Evolutionary conservation across 1,284 basidiomycete species (phyloP).

Genomic region (Austroboletus novae-zelandiae): DNA sequence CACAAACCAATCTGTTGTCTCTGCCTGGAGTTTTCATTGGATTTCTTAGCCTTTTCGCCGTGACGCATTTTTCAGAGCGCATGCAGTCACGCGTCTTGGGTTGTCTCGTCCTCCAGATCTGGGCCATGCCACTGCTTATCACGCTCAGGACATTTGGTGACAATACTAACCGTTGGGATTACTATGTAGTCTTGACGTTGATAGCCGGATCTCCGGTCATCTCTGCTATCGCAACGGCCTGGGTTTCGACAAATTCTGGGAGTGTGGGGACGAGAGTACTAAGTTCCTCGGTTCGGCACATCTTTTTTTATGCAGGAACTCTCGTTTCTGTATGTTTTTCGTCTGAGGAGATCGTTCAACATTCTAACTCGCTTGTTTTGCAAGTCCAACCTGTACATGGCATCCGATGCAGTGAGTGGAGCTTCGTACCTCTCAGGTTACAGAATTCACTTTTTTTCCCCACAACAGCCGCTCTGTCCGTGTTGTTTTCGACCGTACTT

Average conservation of each 20-base stretch:
- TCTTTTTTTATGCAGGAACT: slow-evolving; percentile 58
- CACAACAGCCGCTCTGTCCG: slow-evolving; percentile 46
- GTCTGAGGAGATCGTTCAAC: not conserved
- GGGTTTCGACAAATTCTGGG: slow-evolving; percentile 60
- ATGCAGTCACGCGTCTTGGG: slow-evolving; percentile 54
- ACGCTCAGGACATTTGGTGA: slow-evolving; percentile 53
- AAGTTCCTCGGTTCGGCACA: slow-evolving; percentile 59
- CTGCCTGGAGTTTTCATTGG: slow-evolving; percentile 49
- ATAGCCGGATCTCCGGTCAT: slow-evolving; percentile 52
- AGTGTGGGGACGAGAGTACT: slow-evolving; percentile 58
- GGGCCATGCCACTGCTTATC: slow-evolving; percentile 59
- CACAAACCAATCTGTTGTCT: slow-evolving; percentile 49
- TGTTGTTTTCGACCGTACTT: not conserved
- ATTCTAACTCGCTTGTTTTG: not conserved
- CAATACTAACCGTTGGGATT: slow-evolving; percentile 57
- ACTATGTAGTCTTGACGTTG: slow-evolving; percentile 54
- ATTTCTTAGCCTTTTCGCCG: slow-evolving; percentile 41
- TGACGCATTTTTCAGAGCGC: slow-evolving; percentile 53
- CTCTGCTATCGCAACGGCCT: slow-evolving; percentile 52
- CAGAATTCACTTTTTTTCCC: not conserved
- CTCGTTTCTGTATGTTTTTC: slow-evolving; percentile 44
- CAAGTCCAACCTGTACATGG: slow-evolving; percentile 46
- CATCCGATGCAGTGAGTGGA: slow-evolving; percentile 39
- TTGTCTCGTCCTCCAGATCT: slow-evolving; percentile 55
- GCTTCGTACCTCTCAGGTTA: not conserved